Conservation (phyloP, 208 protist genomes). For the Trypanosoma melophagium region DNA sequence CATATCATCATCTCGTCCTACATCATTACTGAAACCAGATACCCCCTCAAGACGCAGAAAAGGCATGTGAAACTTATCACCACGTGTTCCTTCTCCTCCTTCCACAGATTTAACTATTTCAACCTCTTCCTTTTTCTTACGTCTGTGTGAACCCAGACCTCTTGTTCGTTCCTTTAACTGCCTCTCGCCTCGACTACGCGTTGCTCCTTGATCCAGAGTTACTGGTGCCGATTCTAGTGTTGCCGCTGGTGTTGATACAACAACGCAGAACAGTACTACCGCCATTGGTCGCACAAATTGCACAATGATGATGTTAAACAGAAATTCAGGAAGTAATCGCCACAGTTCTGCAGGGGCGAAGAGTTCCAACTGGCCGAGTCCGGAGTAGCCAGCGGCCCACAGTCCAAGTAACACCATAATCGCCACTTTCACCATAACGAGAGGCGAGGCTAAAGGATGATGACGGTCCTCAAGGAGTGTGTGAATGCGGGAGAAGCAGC, state of each 20-base stretch:
- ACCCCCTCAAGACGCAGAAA: no score
- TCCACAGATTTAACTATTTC: not conserved
- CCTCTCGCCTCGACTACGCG: no score
- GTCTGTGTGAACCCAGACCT: no score
- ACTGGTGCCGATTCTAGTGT: not conserved
- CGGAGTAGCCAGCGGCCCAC: conserved; percentile 9
- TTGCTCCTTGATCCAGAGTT: not conserved
- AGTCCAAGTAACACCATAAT: conserved; percentile 13
- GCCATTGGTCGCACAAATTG: conserved; percentile 5
- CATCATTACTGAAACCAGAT: no score
- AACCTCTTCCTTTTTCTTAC: no score
- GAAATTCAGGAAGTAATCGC: conserved; percentile 1
- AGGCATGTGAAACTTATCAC: not conserved
- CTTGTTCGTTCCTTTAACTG: no score
- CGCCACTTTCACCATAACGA: conserved; percentile 6
- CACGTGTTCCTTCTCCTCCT: not conserved
- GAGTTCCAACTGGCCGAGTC: conserved; percentile 9
- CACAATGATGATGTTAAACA: conserved; percentile 8
- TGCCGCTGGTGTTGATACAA: conserved; percentile 22
- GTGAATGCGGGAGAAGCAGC: conserved; percentile 16
- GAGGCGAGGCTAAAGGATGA: conserved; percentile 17
- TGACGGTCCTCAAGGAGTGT: conserved; percentile 6
- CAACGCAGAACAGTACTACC: conserved; percentile 13
- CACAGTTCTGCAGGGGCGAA: conserved; percentile 10
- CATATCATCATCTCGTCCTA: no score